Base-by-base conservation (phyloP, 192 early-diverging fungal genomes). In the Umbelopsis sp. region DNA sequence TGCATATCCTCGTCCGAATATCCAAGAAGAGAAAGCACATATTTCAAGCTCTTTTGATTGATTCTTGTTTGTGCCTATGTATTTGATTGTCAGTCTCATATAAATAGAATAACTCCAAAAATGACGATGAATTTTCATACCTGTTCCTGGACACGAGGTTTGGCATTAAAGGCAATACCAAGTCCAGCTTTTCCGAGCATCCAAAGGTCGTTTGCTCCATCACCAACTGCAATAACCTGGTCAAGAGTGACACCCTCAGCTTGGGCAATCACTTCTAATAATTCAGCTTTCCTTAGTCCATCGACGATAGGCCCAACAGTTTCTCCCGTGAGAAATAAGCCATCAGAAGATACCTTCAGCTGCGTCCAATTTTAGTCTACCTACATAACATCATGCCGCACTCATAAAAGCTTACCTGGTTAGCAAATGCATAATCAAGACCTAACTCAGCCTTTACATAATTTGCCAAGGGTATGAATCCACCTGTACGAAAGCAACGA, bases 381-480 rank as follows among this genome's bases (percentile, higher is more conserved):
- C 24, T 11, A 62, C 16, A 66, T 68, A 56, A 16, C 51, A 68
- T 47, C 54, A 12, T 32, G 14, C 0, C 24, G 20, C 25, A 0
- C 26, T 67, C 31, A 41, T 41, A 4, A 6, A 41, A 41, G 41
- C 16, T 70, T 75, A 92, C 87, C 77, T 87, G 88, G 79, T 99
- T 99, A 22, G 97, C 97, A 88, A 98, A 98, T 0, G 97, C 96
- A 74, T 98, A 99, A 79, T 99, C 97, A 9, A 99, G 83, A 10
- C 92, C 92, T 17, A 99, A 82, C 69, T 94, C 90, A 22, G 85
- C 79, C 81, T 97, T 97, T 29, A 99, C 97, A 76, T 96, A 91
- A 11, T 86, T 76, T 6, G 97, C 97, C 56, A 99, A 79, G 7
- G 97, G 97, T 77, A 95, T 87, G 73, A 99, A 99, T 3, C 97